Conservation (phyloP, 768 basidiomycete genomes). For the Russula olivacea region DNA sequence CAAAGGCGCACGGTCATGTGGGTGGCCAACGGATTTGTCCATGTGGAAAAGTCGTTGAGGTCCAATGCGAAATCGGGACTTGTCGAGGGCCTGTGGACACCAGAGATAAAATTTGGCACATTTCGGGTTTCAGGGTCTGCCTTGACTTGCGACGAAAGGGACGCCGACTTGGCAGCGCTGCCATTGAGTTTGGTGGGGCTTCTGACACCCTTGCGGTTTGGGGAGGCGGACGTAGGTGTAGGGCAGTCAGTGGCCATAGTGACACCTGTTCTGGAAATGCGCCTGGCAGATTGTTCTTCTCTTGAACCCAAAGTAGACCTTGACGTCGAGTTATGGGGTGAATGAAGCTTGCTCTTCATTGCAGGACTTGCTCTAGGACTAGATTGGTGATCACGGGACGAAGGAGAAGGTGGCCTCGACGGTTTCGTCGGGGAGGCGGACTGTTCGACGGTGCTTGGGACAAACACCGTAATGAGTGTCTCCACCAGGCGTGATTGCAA, state of each 20-base stretch:
- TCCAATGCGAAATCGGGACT: constrained; percentile 73
- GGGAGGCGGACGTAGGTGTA: constrained; percentile 1
- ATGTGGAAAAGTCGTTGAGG: constrained; percentile 48
- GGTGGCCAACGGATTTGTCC: constrained; percentile 48
- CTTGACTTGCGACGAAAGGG: constrained; percentile 3
- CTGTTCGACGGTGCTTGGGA: constrained; percentile 26
- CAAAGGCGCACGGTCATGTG: constrained; percentile 53
- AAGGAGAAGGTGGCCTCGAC: not conserved
- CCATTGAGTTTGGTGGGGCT: constrained; percentile 2
- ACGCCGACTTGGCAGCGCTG: constrained; percentile 9
- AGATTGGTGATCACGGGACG: constrained; percentile 2
- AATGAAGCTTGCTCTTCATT: constrained; percentile 9
- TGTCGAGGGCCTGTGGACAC: constrained; percentile 75
- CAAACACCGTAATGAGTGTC: constrained; percentile 60
- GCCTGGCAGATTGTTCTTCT: constrained; percentile 11
- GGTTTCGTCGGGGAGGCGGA: not conserved
- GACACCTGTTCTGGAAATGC: not conserved
- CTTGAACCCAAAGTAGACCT: not conserved
- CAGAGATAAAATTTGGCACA: constrained; percentile 68
- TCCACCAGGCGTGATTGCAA: constrained; percentile 70
- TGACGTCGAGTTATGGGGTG: not conserved
- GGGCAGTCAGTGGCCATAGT: not conserved
- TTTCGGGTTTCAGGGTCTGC: constrained; percentile 21
- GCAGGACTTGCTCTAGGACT: constrained; percentile 12
- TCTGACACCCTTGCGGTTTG: constrained; percentile 1